Percentiles rank a stretch among this genome's conserved stretches.
Conservation (phyloP, 441 rosid species). For the Lepidium campestre region DNA sequence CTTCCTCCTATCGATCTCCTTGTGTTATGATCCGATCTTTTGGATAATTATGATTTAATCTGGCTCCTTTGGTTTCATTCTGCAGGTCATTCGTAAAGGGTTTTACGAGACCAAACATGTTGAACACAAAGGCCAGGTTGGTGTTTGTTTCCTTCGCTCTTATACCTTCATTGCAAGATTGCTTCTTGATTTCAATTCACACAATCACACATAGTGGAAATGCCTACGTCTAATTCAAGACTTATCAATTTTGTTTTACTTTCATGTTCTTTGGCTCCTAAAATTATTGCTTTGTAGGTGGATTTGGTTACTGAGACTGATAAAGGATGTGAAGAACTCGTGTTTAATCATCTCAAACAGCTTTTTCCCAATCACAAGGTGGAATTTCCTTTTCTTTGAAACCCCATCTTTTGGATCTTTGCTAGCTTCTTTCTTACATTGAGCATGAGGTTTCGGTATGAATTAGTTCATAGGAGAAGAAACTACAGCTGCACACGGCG, state of each 20-base stretch:
- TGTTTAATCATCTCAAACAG: slow-evolving; percentile 71
- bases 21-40: not conserved
- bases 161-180: not conserved
- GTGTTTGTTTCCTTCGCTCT: not conserved
- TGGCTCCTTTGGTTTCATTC: not conserved
- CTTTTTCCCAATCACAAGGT: slow-evolving; percentile 76
- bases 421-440: not conserved
- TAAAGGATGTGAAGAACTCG: slow-evolving; percentile 89
- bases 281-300: slow-evolving; percentile 40
- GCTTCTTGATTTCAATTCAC: not conserved
- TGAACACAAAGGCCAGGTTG: slow-evolving; percentile 92
- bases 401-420: not conserved
- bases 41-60: not conserved
- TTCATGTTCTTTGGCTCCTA: not conserved
- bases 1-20: not conserved
- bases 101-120: slow-evolving; percentile 81
- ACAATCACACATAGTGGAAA: not conserved
- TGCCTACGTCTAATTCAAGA: not conserved
- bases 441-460: not conserved
- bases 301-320: slow-evolving; percentile 97
- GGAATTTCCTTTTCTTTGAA: not conserved
- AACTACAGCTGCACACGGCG: slow-evolving; percentile 82
- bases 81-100: slow-evolving; percentile 69
- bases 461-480: slow-evolving; percentile 94
- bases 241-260: not conserved